phyloP scores from a whole-genome alignment of 1,284 basidiomycete genomes.

The Leccinum fallax region DNA sequence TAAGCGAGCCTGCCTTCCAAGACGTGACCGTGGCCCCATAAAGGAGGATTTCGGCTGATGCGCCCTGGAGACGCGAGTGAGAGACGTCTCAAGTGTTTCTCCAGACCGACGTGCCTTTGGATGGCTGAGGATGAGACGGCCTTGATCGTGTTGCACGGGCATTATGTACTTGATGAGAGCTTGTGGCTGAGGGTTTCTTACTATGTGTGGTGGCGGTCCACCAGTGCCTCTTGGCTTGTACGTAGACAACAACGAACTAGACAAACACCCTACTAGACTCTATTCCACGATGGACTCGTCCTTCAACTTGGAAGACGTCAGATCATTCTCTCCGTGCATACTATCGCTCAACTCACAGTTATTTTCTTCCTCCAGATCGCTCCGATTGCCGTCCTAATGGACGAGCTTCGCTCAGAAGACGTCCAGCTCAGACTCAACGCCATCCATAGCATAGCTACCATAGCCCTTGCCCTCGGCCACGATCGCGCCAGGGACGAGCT shows the following conservation, averaged over 20 bases:
- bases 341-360: slow-evolving; percentile 19
- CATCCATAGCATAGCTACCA: slow-evolving; percentile 97
- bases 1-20: slow-evolving; percentile 58
- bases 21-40: slow-evolving; percentile 86
- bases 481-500: slow-evolving; percentile 96
- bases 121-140: slow-evolving; percentile 51
- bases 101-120: slow-evolving; percentile 45
- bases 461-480: slow-evolving; percentile 95
- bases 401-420: slow-evolving; percentile 95
- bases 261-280: not conserved
- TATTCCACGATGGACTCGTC: slow-evolving; percentile 58
- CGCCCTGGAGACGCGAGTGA: slow-evolving; percentile 51
- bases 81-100: not conserved
- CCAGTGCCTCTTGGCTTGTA: not conserved
- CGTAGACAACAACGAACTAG: not conserved
- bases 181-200: slow-evolving; percentile 23
- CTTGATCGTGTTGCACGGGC: slow-evolving; percentile 49
- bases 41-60: slow-evolving; percentile 68
- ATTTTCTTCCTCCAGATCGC: slow-evolving; percentile 57
- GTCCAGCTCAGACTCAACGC: slow-evolving; percentile 94
- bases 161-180: slow-evolving; percentile 34
- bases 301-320: slow-evolving; percentile 59
- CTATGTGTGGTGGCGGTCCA: not conserved
- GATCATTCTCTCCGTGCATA: slow-evolving; percentile 27
- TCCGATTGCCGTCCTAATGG: slow-evolving; percentile 89